Base-by-base conservation (phyloP, 257 asterid genomes). In the Asclepias syriaca region DNA sequence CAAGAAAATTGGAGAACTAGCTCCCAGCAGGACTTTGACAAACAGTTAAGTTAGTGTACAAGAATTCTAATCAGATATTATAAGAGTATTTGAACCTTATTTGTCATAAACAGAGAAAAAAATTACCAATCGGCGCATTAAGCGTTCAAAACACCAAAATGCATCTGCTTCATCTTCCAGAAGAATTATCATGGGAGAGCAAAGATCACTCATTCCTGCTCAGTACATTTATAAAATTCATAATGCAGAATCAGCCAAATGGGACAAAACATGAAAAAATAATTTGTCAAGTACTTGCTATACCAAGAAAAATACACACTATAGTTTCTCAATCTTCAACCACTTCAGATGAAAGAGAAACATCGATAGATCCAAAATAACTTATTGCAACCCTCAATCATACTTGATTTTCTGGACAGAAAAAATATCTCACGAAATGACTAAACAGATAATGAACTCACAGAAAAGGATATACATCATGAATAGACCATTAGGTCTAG, bases 151-250 rank as follows among this genome's bases (percentile, higher is more conserved):
- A 88, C 97, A 91, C 99, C 99, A 94, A 83, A 88, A 94, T 11
- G 99, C 88, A 83, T 94, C 99, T 0, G 93, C 99, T 82, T 94
- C 97, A 77, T 91, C 86, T 22, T 86, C 97, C 66, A 91, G 93
- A 75, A 94, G 95, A 37, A 94, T 81, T 66, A 91, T 88, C 96
- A 94, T 89, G 45, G 97, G 97, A 68, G 99, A 94, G 91, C 96
- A 89, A 73, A 94, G 88, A 82, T 94, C 99, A 69, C 99, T 91
- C 97, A 94, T 94, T 73, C 97, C 97, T 94, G 89, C 79, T 63
- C 82, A 79, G 72, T 77, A 80, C 72, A 70, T 56, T 54, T 69
- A 51, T 14, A 67, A 76, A 75, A 29, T 59, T 77, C 58, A 69
- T 61, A 77, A 61, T 40, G 32, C 9, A 66, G 16, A 59, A 60